A percentile compares a stretch with the other conserved stretches of the same genome.
These are phyloP conservation scores for Claviceps spartinae DNA, from an alignment of 2,329 filamentous ascomycete species.

Conservation along the genomic window DNA sequence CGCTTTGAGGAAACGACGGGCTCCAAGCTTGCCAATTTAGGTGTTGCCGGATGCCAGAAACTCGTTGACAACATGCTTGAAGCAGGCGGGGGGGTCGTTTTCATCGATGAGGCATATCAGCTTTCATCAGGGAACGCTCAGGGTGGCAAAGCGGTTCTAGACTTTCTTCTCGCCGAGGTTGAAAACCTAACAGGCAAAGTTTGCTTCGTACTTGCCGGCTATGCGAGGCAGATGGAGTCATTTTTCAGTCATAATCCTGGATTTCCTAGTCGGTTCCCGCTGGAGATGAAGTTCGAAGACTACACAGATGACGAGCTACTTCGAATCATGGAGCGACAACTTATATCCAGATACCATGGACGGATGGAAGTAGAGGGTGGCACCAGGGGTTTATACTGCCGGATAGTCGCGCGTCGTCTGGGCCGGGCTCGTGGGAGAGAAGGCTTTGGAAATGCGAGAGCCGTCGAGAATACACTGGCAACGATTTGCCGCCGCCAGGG, in stretches of 20 bases:
- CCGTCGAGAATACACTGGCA: conserved; percentile 48
- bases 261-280: conserved; percentile 54
- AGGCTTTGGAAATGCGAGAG: conserved; percentile 62
- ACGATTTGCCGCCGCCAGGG: conserved; percentile 25
- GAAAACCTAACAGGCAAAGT: conserved; percentile 59
- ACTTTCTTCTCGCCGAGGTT: conserved; percentile 58
- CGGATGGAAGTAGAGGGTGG: conserved; percentile 49
- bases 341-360: conserved; percentile 39
- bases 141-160: conserved; percentile 49
- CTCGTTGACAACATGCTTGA: conserved; percentile 35
- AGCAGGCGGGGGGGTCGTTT: conserved; percentile 52
- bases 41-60: conserved; percentile 42
- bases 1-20: conserved; percentile 55
- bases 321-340: conserved; percentile 41
- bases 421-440: conserved; percentile 47
- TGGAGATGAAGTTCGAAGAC: conserved; percentile 52
- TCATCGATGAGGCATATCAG: conserved; percentile 73
- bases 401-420: conserved; percentile 48
- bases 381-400: conserved; percentile 43
- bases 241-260: conserved; percentile 66
- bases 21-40: conserved; percentile 48
- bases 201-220: conserved; percentile 61
- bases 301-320: conserved; percentile 53
- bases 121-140: conserved; percentile 43
- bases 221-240: conserved; percentile 59